Evolutionary conservation across 73 alveolate genomes (phyloP).

Genomic region (Symbiodinium pilosum): DNA sequence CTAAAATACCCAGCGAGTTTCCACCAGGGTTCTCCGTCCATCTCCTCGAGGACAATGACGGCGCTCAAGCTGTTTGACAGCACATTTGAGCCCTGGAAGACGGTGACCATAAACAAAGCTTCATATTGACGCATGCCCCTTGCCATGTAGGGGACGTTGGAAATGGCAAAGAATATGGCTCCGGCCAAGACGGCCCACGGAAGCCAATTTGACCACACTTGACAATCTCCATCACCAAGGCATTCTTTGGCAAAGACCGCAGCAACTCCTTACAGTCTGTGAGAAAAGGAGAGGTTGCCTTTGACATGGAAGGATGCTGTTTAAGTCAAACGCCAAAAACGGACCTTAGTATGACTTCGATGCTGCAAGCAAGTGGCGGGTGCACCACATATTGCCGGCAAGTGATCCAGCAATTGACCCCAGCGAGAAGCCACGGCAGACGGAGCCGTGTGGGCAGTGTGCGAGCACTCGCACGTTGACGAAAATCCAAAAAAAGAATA

Average conservation of each 20-base stretch:
- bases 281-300: background rate
- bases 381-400: constrained; percentile 75
- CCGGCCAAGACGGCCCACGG: constrained; percentile 13
- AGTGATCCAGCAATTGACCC: constrained; percentile 43
- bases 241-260: constrained; percentile 27
- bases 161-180: constrained; percentile 22
- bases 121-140: constrained; percentile 34
- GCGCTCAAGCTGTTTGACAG: constrained; percentile 27
- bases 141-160: constrained; percentile 39
- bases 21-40: constrained; percentile 67
- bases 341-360: background rate
- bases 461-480: background rate
- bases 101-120: constrained; percentile 13
- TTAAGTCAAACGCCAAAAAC: background rate
- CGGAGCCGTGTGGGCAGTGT: constrained; percentile 34
- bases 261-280: background rate
- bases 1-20: background rate
- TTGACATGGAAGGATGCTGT: background rate
- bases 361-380: background rate
- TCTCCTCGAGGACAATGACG: constrained; percentile 17
- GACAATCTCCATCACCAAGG: background rate
- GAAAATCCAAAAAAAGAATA: background rate
- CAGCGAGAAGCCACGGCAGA: constrained; percentile 18
- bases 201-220: constrained; percentile 1
- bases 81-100: constrained; percentile 35